Evolutionary conservation across 768 basidiomycete genomes (phyloP).

Genomic region (Mycena kentingensis): DNA sequence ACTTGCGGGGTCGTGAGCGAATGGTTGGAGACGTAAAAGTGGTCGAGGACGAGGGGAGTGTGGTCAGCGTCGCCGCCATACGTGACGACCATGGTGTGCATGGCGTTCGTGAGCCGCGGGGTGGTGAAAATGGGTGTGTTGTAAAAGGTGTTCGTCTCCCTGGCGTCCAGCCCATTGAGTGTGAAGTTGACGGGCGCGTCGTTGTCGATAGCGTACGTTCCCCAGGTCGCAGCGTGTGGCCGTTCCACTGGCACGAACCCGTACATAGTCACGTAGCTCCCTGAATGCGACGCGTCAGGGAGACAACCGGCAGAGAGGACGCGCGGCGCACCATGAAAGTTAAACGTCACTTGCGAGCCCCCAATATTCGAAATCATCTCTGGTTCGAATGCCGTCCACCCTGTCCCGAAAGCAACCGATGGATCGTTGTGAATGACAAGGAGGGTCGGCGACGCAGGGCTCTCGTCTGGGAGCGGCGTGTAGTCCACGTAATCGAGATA

Average conservation of each 20-base stretch:
- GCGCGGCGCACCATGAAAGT: conserved; percentile 27
- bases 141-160: conserved; percentile 15
- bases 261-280: conserved; percentile 28
- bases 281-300: conserved; percentile 16
- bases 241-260: conserved; percentile 23
- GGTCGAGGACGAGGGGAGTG: conserved; percentile 24
- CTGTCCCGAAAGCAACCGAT: conserved; percentile 13
- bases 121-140: conserved; percentile 25
- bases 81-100: conserved; percentile 23
- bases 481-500: conserved; percentile 34
- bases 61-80: conserved; percentile 7
- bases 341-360: conserved; percentile 20
- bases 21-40: conserved; percentile 14
- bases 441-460: background rate
- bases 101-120: conserved; percentile 13
- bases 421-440: background rate
- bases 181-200: conserved; percentile 22
- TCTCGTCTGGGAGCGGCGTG: conserved; percentile 14
- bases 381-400: conserved; percentile 21
- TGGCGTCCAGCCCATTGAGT: conserved; percentile 21
- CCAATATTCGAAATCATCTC: conserved; percentile 16
- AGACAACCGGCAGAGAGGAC: background rate
- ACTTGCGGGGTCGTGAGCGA: too few species aligned
- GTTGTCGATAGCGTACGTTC: conserved; percentile 28
- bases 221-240: conserved; percentile 11